Conservation (phyloP, 805 yeast species). For the Teunomyces gatunensis region DNA sequence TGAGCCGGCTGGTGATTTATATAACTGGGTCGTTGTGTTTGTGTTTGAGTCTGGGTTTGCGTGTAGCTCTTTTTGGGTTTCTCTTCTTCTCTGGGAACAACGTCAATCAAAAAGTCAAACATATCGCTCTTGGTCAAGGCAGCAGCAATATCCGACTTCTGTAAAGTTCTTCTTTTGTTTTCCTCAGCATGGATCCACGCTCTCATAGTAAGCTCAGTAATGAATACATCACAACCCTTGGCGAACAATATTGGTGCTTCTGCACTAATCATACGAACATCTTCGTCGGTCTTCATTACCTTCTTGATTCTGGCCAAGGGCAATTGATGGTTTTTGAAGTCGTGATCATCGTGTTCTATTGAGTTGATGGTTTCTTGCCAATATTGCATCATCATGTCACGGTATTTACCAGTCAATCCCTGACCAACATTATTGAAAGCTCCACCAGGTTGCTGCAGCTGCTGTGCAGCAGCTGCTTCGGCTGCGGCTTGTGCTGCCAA, state of each 20-base stretch:
- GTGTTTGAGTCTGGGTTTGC: slow-evolving; percentile 16
- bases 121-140: slow-evolving; percentile 93
- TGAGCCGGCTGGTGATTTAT: not conserved
- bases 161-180: slow-evolving; percentile 90
- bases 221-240: slow-evolving; percentile 95
- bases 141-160: slow-evolving; percentile 90
- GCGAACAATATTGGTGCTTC: slow-evolving; percentile 98
- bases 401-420: slow-evolving; percentile 75
- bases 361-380: slow-evolving; percentile 96
- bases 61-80: slow-evolving; percentile 42
- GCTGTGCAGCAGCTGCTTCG: slow-evolving; percentile 46
- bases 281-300: slow-evolving; percentile 97
- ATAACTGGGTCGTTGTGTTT: slow-evolving; percentile 20
- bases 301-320: slow-evolving; percentile 96
- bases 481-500: slow-evolving; percentile 48
- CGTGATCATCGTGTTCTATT: slow-evolving; percentile 85
- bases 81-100: slow-evolving; percentile 88
- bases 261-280: slow-evolving; percentile 95
- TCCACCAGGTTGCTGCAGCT: slow-evolving; percentile 51
- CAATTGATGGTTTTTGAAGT: slow-evolving; percentile 88
- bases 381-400: slow-evolving; percentile 89
- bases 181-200: slow-evolving; percentile 99
- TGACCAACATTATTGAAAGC: slow-evolving; percentile 90
- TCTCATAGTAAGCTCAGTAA: slow-evolving; percentile 95
- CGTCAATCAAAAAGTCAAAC: slow-evolving; percentile 96